These are phyloP conservation scores for Oryza brachyantha DNA, from an alignment of 176 grass and related monocot species.

Conservation along the genomic window DNA sequence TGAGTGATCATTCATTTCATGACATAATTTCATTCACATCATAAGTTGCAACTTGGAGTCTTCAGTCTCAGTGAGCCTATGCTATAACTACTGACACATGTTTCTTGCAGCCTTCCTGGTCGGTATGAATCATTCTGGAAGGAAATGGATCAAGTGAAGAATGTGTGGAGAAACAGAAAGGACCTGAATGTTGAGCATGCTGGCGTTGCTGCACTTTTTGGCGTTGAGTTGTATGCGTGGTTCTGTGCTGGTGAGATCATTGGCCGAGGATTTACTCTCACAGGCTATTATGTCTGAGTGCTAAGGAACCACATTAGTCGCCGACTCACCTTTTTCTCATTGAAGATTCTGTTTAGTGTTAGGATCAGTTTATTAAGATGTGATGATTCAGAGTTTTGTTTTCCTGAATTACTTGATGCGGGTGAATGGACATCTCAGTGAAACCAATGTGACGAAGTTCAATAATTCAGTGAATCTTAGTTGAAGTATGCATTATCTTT, in stretches of 20 bases:
- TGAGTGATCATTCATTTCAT: not conserved
- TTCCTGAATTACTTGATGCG: slow-evolving; percentile 7
- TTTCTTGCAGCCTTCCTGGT: slow-evolving; percentile 60
- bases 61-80: too few relatives aligned
- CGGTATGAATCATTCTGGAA: slow-evolving; percentile 78
- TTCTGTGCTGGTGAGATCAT: slow-evolving; percentile 71
- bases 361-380: not conserved
- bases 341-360: slow-evolving; percentile 5
- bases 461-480: slow-evolving; percentile 36
- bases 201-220: slow-evolving; percentile 67
- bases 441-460: slow-evolving; percentile 10
- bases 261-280: slow-evolving; percentile 81
- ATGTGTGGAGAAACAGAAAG: slow-evolving; percentile 52
- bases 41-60: not conserved
- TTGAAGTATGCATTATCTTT: not conserved
- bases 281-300: slow-evolving; percentile 75
- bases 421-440: not conserved
- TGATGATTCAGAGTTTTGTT: slow-evolving; percentile 13
- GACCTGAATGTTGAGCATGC: slow-evolving; percentile 82
- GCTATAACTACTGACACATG: too few relatives aligned
- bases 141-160: slow-evolving; percentile 68
- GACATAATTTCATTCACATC: not conserved
- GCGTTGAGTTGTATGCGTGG: slow-evolving; percentile 78
- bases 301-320: not conserved
- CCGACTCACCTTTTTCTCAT: not conserved